phyloP scores from a whole-genome alignment of 2,329 filamentous ascomycete species.

The Pleoardoris graminearum region DNA sequence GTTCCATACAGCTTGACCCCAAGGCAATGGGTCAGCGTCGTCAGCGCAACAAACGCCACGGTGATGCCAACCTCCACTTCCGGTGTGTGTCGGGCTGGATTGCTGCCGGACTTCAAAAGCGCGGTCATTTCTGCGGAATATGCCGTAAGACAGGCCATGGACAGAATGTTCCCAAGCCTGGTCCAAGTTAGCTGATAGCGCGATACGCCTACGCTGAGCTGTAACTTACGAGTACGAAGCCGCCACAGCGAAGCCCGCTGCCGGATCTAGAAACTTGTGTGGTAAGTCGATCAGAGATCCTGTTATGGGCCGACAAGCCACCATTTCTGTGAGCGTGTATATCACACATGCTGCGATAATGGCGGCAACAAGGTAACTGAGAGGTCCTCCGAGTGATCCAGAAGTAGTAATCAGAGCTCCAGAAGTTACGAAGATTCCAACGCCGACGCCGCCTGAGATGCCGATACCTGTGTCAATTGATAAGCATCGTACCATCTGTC shows the following conservation, averaged over 20 bases:
- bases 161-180: slow-evolving; percentile 26
- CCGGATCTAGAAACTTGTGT: slow-evolving; percentile 28
- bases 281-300: slow-evolving; percentile 28
- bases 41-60: slow-evolving; percentile 24
- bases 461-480: slow-evolving; percentile 21
- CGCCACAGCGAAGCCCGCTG: slow-evolving; percentile 27
- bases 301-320: slow-evolving; percentile 26
- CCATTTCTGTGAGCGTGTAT: slow-evolving; percentile 30
- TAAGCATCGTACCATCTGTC: background rate
- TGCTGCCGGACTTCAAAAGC: slow-evolving; percentile 15
- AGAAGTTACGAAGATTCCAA: slow-evolving; percentile 23
- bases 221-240: slow-evolving; percentile 20
- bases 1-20: slow-evolving; percentile 36
- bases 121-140: slow-evolving; percentile 26
- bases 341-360: slow-evolving; percentile 23
- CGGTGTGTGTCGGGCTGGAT: slow-evolving; percentile 13
- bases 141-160: slow-evolving; percentile 31
- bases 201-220: background rate
- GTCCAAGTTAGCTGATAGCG: background rate
- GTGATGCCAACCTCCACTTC: slow-evolving; percentile 26
- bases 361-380: slow-evolving; percentile 28
- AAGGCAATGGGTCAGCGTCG: slow-evolving; percentile 29
- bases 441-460: slow-evolving; percentile 27
- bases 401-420: slow-evolving; percentile 23
- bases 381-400: slow-evolving; percentile 25